phyloP scores from a whole-genome alignment of 2,329 filamentous ascomycete genomes.

The Penicillium occitanis region DNA sequence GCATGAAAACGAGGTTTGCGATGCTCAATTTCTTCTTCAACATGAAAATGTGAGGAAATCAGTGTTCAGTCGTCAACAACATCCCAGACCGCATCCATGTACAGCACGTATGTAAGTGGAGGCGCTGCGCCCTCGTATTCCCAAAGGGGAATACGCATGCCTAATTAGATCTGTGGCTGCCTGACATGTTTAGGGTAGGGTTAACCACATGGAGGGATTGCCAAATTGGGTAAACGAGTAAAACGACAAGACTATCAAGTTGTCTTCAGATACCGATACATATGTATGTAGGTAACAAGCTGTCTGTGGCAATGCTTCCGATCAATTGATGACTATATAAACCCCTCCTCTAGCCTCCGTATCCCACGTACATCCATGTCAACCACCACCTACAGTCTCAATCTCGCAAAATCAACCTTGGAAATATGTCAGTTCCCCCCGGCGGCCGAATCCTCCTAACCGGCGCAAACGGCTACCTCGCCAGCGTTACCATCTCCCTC shows the following conservation, averaged over 20 bases:
- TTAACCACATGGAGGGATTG: not conserved
- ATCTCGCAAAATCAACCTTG: no score
- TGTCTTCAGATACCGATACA: not conserved
- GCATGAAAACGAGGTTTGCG: not conserved
- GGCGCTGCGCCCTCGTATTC: not conserved
- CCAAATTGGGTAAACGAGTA: slow-evolving; percentile 8
- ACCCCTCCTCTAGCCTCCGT: not conserved
- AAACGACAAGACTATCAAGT: not conserved
- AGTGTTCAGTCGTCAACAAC: not conserved
- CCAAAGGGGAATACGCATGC: not conserved
- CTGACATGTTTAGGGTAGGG: not conserved
- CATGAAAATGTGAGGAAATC: no score
- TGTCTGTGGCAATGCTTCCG: no score
- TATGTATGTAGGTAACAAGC: no score
- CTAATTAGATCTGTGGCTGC: not conserved
- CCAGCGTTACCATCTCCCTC: slow-evolving; percentile 1
- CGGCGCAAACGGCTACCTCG: no score
- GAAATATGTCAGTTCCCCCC: not conserved
- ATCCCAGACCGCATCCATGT: not conserved
- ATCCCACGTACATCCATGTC: no score
- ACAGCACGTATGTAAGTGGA: not conserved
- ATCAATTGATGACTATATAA: not conserved
- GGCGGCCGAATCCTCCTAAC: not conserved
- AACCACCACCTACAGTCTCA: no score
- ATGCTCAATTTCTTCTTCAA: no score